Evolutionary conservation across 139 green algal genomes (phyloP).

Genomic region (Chlamydomonas sphaeroides): DNA sequence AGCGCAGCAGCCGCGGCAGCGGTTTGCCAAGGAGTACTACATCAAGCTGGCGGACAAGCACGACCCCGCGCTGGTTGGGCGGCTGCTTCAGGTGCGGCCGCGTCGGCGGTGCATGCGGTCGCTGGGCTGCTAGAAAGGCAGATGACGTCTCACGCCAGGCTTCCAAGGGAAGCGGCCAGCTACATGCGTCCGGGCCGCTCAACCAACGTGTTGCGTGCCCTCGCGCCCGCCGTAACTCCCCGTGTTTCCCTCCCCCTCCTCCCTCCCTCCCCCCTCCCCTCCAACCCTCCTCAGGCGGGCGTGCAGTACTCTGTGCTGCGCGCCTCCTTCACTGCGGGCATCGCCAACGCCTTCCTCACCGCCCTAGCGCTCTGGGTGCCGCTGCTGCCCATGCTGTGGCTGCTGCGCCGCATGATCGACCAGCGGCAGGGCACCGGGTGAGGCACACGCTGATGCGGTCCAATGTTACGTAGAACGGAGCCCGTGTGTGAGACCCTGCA

Average conservation of each 20-base stretch:
- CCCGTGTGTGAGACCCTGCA: too few relatives aligned
- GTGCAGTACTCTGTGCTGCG: conserved; percentile 56
- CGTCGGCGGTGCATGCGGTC: too few relatives aligned
- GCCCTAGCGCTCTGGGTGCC: conserved; percentile 84
- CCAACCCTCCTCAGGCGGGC: conserved; percentile 9
- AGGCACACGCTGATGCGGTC: background rate
- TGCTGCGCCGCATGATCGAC: conserved; percentile 73
- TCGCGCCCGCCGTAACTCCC: too few relatives aligned
- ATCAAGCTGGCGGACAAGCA: conserved; percentile 59
- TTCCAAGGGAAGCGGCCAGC: too few relatives aligned
- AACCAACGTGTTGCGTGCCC: too few relatives aligned
- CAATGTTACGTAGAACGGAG: too few relatives aligned
- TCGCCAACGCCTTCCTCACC: conserved; percentile 61
- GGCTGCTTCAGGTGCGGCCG: conserved; percentile 44
- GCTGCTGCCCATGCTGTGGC: conserved; percentile 81
- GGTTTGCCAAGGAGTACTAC: conserved; percentile 36
- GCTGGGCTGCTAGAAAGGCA: too few relatives aligned
- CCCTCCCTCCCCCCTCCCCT: too few relatives aligned
- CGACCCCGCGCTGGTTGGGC: conserved; percentile 51
- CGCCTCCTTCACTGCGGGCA: conserved; percentile 35
- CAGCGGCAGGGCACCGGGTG: conserved; percentile 48
- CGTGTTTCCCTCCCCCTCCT: background rate
- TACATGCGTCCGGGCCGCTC: background rate
- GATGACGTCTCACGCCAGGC: too few relatives aligned
- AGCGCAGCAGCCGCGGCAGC: background rate